These are phyloP conservation scores for Chlorophyllum brunneum DNA, from an alignment of 768 basidiomycete species.

Conservation along the genomic window DNA sequence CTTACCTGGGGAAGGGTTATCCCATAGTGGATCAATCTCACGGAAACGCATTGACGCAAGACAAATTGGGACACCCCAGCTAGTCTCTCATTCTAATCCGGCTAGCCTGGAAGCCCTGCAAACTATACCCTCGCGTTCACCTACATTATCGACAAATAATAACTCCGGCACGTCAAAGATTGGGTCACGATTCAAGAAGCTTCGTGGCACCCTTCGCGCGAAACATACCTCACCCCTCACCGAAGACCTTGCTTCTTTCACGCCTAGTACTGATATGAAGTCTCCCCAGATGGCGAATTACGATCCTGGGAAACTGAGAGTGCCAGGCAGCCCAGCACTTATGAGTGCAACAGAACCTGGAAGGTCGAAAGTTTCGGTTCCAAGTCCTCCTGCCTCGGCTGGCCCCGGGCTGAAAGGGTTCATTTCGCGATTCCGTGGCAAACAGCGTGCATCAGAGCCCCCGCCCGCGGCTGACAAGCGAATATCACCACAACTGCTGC, in stretches of 20 bases:
- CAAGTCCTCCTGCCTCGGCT: slow-evolving; percentile 67
- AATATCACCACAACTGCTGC: slow-evolving; percentile 26
- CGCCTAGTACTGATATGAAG: slow-evolving; percentile 34
- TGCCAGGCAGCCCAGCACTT: slow-evolving; percentile 28
- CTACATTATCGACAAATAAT: slow-evolving; percentile 43
- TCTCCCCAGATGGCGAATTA: slow-evolving; percentile 34
- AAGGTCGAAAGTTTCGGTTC: slow-evolving; percentile 50
- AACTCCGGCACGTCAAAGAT: slow-evolving; percentile 51
- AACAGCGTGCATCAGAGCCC: slow-evolving; percentile 34
- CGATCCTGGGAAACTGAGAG: slow-evolving; percentile 35
- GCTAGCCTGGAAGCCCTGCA: slow-evolving; percentile 44
- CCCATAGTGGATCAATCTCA: slow-evolving; percentile 35
- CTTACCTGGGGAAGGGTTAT: slow-evolving; percentile 33
- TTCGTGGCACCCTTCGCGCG: slow-evolving; percentile 64
- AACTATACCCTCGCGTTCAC: slow-evolving; percentile 56
- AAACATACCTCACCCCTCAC: slow-evolving; percentile 36
- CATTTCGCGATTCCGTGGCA: slow-evolving; percentile 73
- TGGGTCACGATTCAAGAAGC: slow-evolving; percentile 68
- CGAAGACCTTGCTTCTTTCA: slow-evolving; percentile 46
- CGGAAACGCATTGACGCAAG: slow-evolving; percentile 58
- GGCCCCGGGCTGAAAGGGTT: slow-evolving; percentile 76
- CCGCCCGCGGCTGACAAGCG: slow-evolving; percentile 25
- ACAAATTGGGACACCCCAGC: slow-evolving; percentile 62
- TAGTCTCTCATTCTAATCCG: slow-evolving; percentile 58
- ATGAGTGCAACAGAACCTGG: slow-evolving; percentile 48